Conservation (phyloP, 2,329 filamentous ascomycete genomes). For the Clarireedia monteithiana region DNA sequence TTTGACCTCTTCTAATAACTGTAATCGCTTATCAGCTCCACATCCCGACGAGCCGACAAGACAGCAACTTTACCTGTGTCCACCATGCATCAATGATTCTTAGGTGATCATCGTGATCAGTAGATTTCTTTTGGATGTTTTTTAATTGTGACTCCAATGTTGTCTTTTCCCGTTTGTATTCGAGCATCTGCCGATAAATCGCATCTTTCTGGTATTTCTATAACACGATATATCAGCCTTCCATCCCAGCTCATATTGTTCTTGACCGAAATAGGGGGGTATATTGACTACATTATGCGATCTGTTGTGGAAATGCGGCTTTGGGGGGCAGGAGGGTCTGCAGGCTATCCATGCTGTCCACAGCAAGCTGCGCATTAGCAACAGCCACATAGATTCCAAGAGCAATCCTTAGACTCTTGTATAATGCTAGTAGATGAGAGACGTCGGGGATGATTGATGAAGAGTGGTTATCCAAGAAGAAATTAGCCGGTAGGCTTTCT, state of each 20-base stretch:
- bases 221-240: conserved; percentile 27
- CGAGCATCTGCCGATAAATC: conserved; percentile 94
- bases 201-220: conserved; percentile 93
- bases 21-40: conserved; percentile 14
- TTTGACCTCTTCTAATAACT: conserved; percentile 59
- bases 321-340: conserved; percentile 26
- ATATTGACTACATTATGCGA: conserved; percentile 9
- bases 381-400: conserved; percentile 24
- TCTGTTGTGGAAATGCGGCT: conserved; percentile 18
- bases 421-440: conserved; percentile 16
- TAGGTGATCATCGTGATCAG: conserved; percentile 87
- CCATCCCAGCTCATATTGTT: conserved; percentile 32
- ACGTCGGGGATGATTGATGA: conserved; percentile 11
- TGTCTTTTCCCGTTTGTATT: conserved; percentile 86
- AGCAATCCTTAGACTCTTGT: conserved; percentile 12
- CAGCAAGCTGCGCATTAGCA: conserved; percentile 40
- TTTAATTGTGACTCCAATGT: conserved; percentile 74
- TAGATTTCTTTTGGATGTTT: conserved; percentile 68
- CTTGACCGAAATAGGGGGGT: conserved; percentile 16
- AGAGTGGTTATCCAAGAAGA: background rate
- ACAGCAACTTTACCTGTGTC: conserved; percentile 60
- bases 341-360: conserved; percentile 34
- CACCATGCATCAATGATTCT: conserved; percentile 91
- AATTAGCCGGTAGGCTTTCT: conserved; percentile 9
- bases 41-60: background rate